Evolutionary conservation across 148 eudicot genomes (phyloP).

Genomic region (Gaultheria prostrata): DNA sequence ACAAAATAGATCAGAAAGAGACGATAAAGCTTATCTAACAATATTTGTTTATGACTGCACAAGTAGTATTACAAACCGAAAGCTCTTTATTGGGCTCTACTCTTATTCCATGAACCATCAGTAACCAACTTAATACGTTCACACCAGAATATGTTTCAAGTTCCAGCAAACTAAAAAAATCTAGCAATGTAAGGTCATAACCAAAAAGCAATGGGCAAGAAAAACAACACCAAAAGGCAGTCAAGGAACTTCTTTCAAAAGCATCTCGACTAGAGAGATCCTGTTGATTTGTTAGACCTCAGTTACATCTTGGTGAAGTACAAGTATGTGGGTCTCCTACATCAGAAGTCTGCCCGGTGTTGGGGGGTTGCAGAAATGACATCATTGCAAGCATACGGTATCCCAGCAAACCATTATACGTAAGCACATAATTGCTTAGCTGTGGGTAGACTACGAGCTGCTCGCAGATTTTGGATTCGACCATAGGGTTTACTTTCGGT

Average conservation of each 20-base stretch:
- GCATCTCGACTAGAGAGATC: not conserved
- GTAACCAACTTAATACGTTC: not conserved
- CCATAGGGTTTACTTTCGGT: not conserved
- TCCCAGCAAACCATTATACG: not conserved
- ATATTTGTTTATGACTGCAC: not conserved
- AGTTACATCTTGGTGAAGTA: too few species aligned
- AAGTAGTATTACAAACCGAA: slow-evolving; percentile 1
- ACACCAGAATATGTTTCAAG: not conserved
- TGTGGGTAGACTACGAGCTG: not conserved
- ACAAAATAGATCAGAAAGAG: not conserved
- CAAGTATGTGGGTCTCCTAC: not conserved
- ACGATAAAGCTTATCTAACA: not conserved
- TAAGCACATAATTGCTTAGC: not conserved
- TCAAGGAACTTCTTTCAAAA: slow-evolving; percentile 1
- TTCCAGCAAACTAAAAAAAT: not conserved
- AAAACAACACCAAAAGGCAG: not conserved
- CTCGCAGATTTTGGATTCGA: not conserved
- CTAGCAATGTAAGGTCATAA: not conserved
- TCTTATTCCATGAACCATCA: not conserved
- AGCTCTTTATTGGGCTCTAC: not conserved
- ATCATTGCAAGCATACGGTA: not conserved
- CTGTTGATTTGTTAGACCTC: not conserved
- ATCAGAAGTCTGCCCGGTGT: not conserved
- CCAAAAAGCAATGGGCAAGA: not conserved
- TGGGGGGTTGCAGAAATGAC: not conserved